Base-by-base conservation (phyloP, 805 yeast genomes). In the Pichia exigua region DNA sequence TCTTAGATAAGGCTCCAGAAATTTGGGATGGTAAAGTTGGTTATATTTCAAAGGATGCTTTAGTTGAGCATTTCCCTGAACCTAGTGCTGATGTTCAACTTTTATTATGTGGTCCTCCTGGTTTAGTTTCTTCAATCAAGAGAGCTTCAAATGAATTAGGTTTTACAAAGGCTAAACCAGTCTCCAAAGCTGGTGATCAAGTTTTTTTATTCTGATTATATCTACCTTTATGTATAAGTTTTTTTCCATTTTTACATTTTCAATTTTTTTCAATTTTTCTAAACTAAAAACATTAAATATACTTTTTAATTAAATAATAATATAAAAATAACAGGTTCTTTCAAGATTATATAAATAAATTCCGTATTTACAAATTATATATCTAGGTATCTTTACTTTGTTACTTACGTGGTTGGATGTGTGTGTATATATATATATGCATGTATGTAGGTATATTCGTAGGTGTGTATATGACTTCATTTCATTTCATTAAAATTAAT, bases 31-130 rank as follows among this genome's bases (percentile, higher is more conserved):
- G 95, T 49, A 81, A 82, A 50, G 73, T 74, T 46, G 98, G 98
- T 28, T 90, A 82, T 61, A 82, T 90, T 51, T 86, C 95, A 42
- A 77, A 81, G 47, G 95, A 87, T 45, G 73, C 87, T 58, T 73
- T 91, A 69, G 75, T 77, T 60, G 71, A 74, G 48, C 73, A 77
- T 62, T 74, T 86, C 61, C 91, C 95, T 44, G 73, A 74, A 50
- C 73, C 88, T 28, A 63, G 81, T 42, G 73, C 70, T 42, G 82
- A 81, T 59, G 72, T 79, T 54, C 86, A 85, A 73, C 74, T 92
- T 59, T 79, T 92, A 64, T 70, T 91, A 51, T 91, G 97, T 72
- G 98, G 97, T 44, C 97, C 97, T 46, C 95, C 95, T 54, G 90
- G 92, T 56, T 87, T 91, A 96, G 82, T 85, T 45, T 77, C 87